Base-by-base conservation (phyloP, 768 basidiomycete species). In the Gymnopilus junonius region DNA sequence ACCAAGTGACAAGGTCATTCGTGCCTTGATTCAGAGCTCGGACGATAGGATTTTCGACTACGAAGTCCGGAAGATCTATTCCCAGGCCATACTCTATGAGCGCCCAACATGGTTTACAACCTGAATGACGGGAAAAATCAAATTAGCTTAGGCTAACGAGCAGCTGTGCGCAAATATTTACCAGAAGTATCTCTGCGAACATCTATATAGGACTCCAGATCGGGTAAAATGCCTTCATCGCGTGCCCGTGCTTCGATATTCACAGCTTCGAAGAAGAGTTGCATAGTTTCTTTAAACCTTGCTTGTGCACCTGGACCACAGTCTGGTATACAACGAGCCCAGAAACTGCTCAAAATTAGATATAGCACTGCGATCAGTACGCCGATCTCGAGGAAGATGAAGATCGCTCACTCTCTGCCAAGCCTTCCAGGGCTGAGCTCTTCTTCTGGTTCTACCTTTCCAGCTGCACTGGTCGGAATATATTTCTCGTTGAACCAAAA, bases 1-100 rank as follows among this genome's bases (percentile, higher is more conserved):
- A 91, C 90, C 90, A 92, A n/a, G 90, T 87, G 58, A 93, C 89
- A 58, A 93, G 79, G 67, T 93, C 92, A 62, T 93, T 93, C 20
- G 91, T 81, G 20, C 85, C 82, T 69, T 91, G 85, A 54, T 86
- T 86, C 58, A 93, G 80, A 57, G 82, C 81, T 58, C 73, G 75
- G 23, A 93, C 82, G 57, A 85, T 70, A 2, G 88, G 88, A 70
- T 92, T 83, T 14, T 88, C 83, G 71, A 86, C 85, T 34, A 92
- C 89, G 62, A 78, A 83, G 66, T 91, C 88, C 1, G 92, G 92
- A 25, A 93, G 80, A 63, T 89, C 84, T 58, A 93, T 85, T 65
- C 85, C 82, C 57, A 87, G 79, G 37, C 86, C 87, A 21, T 59
- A 92, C 81, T 93, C 90, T 56, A 93, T 88, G 29, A 92, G 79